Conservation (phyloP, 495 filamentous ascomycete species). For the Terfezia claveryi region DNA sequence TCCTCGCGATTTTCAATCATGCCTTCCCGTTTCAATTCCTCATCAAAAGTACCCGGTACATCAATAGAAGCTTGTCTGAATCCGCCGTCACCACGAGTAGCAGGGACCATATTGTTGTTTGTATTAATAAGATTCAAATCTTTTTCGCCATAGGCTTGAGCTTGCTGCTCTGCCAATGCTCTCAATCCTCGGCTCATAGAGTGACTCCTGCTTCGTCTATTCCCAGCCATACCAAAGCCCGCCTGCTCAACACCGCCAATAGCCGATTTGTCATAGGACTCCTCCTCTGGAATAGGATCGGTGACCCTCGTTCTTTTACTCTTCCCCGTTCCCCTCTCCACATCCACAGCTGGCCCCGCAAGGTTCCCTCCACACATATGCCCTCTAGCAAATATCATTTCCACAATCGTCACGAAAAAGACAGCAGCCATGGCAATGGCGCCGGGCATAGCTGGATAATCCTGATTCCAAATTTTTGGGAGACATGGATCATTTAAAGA, state of each 20-base stretch:
- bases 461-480: slow-evolving; percentile 45
- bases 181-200: slow-evolving; percentile 10
- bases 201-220: slow-evolving; percentile 13
- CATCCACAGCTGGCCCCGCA: slow-evolving; percentile 24
- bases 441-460: slow-evolving; percentile 55
- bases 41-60: slow-evolving; percentile 4
- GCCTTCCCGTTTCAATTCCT: slow-evolving; percentile 20
- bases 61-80: neutral
- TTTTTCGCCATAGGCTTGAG: neutral
- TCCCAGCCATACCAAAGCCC: slow-evolving; percentile 18
- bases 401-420: slow-evolving; percentile 48
- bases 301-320: slow-evolving; percentile 3
- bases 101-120: neutral
- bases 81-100: neutral
- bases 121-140: slow-evolving; percentile 1
- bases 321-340: slow-evolving; percentile 12
- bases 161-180: slow-evolving; percentile 8
- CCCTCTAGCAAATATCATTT: slow-evolving; percentile 47
- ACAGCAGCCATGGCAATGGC: slow-evolving; percentile 59
- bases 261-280: neutral
- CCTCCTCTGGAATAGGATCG: neutral
- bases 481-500: slow-evolving; percentile 67
- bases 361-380: slow-evolving; percentile 18
- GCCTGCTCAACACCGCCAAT: slow-evolving; percentile 12
- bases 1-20: slow-evolving; percentile 11